Percentiles rank a stretch among this genome's conserved stretches.
These are phyloP conservation scores for Colletotrichum paranaense DNA, from an alignment of 2,329 filamentous ascomycete species.

Conservation along the genomic window DNA sequence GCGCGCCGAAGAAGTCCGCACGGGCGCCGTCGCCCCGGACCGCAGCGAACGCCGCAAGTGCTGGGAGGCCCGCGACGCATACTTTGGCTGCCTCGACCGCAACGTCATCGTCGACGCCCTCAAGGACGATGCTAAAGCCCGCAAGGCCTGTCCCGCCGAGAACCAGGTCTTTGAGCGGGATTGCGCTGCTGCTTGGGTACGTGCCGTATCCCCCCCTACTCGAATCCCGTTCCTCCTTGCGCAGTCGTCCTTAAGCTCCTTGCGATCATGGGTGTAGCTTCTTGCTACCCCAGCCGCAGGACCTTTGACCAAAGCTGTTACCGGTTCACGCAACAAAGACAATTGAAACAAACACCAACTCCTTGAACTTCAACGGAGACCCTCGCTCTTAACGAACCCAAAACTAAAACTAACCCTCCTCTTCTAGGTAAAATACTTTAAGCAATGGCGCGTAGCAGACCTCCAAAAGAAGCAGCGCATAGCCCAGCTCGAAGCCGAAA, in stretches of 20 bases:
- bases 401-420: neutral
- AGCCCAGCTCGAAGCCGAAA: conserved; percentile 78
- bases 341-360: neutral
- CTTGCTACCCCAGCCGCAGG: neutral
- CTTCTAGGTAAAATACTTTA: conserved; percentile 91
- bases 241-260: conserved; percentile 12
- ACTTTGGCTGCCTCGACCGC: conserved; percentile 88
- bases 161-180: conserved; percentile 78
- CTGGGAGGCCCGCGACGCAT: conserved; percentile 90
- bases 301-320: neutral
- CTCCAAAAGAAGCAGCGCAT: conserved; percentile 85
- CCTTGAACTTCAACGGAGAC: neutral
- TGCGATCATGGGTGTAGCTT: neutral
- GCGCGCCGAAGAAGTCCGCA: conserved; percentile 65
- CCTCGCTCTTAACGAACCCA: no score
- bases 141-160: conserved; percentile 53
- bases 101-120: conserved; percentile 80
- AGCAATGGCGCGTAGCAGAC: conserved; percentile 94
- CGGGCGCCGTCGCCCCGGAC: conserved; percentile 79
- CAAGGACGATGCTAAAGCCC: conserved; percentile 54
- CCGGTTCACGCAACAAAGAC: neutral
- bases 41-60: conserved; percentile 84
- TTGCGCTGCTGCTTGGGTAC: conserved; percentile 90
- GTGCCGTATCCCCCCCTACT: conserved; percentile 48
- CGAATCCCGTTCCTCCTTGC: neutral